Evolutionary conservation across 2,329 filamentous ascomycete genomes (phyloP).

Genomic region (Iodosphaeria phyllophila): DNA sequence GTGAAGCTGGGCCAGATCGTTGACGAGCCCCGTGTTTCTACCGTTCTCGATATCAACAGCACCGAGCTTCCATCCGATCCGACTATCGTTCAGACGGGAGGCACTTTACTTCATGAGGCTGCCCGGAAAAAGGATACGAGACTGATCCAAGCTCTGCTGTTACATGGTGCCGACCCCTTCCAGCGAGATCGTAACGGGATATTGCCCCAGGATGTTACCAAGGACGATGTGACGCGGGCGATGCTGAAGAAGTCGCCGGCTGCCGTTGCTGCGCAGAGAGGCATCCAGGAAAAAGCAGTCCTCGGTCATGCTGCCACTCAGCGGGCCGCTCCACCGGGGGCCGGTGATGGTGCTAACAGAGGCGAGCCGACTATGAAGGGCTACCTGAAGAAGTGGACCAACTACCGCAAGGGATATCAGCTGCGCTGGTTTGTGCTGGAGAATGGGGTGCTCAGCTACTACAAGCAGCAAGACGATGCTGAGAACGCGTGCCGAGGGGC

Average conservation of each 20-base stretch:
- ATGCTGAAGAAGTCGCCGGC: conserved; percentile 91
- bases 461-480: conserved; percentile 96
- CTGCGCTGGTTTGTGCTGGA: conserved; percentile 95
- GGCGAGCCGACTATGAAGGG: conserved; percentile 97
- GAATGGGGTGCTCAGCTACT: conserved; percentile 93
- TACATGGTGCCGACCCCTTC: conserved; percentile 94
- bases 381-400: conserved; percentile 98
- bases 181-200: conserved; percentile 88
- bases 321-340: conserved; percentile 27
- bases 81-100: conserved; percentile 61
- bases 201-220: conserved; percentile 87
- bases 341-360: conserved; percentile 45
- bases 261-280: conserved; percentile 80
- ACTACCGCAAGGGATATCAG: conserved; percentile 95
- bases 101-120: conserved; percentile 83
- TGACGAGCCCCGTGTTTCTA: conserved; percentile 71
- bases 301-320: conserved; percentile 53
- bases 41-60: conserved; percentile 79
- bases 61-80: conserved; percentile 74
- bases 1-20: conserved; percentile 60
- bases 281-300: conserved; percentile 94
- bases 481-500: conserved; percentile 91
- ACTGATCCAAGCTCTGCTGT: conserved; percentile 73
- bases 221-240: conserved; percentile 72
- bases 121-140: conserved; percentile 73